phyloP scores from a whole-genome alignment of 805 yeast species.

The Brettanomyces anomalus region DNA sequence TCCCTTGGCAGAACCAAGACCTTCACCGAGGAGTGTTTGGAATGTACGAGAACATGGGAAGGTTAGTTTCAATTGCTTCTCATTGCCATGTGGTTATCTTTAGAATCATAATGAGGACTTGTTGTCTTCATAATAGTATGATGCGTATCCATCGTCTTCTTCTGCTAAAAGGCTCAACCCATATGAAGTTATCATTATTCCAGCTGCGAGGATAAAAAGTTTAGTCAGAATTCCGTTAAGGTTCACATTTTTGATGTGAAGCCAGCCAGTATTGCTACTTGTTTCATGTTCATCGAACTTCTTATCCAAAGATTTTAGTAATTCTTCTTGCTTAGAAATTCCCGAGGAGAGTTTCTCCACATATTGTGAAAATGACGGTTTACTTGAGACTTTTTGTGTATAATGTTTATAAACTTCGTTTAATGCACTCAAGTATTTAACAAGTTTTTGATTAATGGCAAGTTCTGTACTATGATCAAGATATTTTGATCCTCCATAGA shows the following conservation, averaged over 20 bases:
- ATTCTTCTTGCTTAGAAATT: conserved; percentile 11
- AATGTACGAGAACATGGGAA: conserved; percentile 24
- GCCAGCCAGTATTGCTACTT: background rate
- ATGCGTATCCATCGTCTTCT: background rate
- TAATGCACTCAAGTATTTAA: conserved; percentile 4
- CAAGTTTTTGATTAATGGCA: conserved; percentile 6
- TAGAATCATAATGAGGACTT: background rate
- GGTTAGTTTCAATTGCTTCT: conserved; percentile 8
- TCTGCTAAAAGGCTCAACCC: conserved; percentile 2
- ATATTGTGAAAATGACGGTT: no score
- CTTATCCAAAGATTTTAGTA: conserved; percentile 7
- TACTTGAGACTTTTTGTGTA: no score
- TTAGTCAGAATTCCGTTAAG: background rate
- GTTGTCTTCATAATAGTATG: background rate
- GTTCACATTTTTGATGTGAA: background rate
- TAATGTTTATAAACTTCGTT: background rate
- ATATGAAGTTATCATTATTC: conserved; percentile 1
- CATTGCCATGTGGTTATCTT: no score
- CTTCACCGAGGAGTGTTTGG: conserved; percentile 20
- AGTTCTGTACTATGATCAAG: conserved; percentile 2
- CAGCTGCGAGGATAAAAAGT: background rate
- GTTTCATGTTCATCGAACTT: conserved; percentile 5
- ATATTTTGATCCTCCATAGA: background rate
- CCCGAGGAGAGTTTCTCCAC: conserved; percentile 1
- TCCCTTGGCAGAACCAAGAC: conserved; percentile 6